Percentiles rank a stretch among this genome's conserved stretches.
These are phyloP conservation scores for Aspergillus fumigatus DNA, from an alignment of 2,329 filamentous ascomycete genomes.

Conservation along the genomic window DNA sequence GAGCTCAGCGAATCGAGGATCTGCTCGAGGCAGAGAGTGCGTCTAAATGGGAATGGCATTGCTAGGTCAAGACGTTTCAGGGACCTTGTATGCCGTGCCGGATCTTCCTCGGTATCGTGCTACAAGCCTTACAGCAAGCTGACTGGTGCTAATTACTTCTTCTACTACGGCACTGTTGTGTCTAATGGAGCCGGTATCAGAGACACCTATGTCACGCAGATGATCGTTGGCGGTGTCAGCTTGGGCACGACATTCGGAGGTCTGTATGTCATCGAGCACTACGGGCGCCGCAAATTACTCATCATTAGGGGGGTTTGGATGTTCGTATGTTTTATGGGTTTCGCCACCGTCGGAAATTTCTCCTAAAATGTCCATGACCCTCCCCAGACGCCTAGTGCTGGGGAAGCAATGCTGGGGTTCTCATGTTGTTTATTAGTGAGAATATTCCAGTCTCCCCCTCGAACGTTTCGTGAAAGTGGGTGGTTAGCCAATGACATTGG, in stretches of 20 bases:
- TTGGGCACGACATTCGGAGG: conserved; percentile 62
- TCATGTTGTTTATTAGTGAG: conserved; percentile 62
- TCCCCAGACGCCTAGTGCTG: conserved; percentile 43
- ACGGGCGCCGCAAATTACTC: conserved; percentile 62
- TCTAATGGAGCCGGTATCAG: conserved; percentile 62
- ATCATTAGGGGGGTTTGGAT: conserved; percentile 65
- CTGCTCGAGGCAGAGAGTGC: conserved; percentile 51
- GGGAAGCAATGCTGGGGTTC: conserved; percentile 65
- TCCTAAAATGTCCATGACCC: conserved; percentile 34
- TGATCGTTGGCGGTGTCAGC: conserved; percentile 64
- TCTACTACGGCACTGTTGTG: conserved; percentile 48
- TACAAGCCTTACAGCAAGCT: conserved; percentile 44
- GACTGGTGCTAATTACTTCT: conserved; percentile 43
- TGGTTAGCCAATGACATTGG: conserved; percentile 67
- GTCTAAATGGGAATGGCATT: conserved; percentile 18
- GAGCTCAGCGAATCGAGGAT: conserved; percentile 54
- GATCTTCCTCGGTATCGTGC: conserved; percentile 36
- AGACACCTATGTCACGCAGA: conserved; percentile 60
- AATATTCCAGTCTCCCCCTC: no score
- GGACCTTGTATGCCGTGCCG: conserved; percentile 42
- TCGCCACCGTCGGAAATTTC: conserved; percentile 54
- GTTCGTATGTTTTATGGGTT: conserved; percentile 60
- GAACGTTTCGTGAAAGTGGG: conserved; percentile 27
- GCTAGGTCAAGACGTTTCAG: conserved; percentile 36
- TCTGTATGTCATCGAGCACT: conserved; percentile 64